Evolutionary conservation across 305 asterid species (phyloP), one percentile per base, ranked within the genome.

Genomic region (Fraxinus baroniana): DNA sequence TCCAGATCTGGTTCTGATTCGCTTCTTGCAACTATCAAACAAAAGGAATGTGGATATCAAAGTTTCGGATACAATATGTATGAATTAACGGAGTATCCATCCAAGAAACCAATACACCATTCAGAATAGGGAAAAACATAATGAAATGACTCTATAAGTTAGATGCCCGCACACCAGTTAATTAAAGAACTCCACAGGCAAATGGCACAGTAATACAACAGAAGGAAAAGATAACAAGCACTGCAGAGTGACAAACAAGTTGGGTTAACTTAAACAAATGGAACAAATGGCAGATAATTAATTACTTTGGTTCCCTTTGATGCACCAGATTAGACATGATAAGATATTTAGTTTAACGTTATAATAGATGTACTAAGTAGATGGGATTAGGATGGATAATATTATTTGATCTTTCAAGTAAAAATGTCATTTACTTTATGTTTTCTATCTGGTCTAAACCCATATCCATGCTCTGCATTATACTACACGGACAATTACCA

Each of bases 1-100:
- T 87, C 98, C 15, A 10, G 49, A 39, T 44, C 52, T 28, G 93
- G 79, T 49, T 93, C 97, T 8, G 91, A 82, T 83, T 92, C 90
- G 71, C 98, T 84, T 82, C 94, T 92, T 64, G 93, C 93, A 88
- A 92, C 98, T 94, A 83, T 37, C 36, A 88, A 79, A 72, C 70
- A 74, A 49, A 86, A 80, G 64, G 46, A 5, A 62, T 41, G 32
- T 36, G 57, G 13, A 46, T 55, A 64, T 39, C 62, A 41, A 44
- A 60, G 70, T 41, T 74, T 74, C 35, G 12, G 52, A 15, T 7
- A 73, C 74, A 49, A n/a, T n/a, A 8, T 75, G 70, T 52, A 26
- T 20, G 22, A 10, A 30, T 8, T 22, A 13, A 60, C 8, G n/a
- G 41, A 6, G 62, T 44, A 78, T 79, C 24, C 24, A 24, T 32